Evolutionary conservation across 768 basidiomycete genomes (phyloP).

Genomic region (Boletus rubropictus): DNA sequence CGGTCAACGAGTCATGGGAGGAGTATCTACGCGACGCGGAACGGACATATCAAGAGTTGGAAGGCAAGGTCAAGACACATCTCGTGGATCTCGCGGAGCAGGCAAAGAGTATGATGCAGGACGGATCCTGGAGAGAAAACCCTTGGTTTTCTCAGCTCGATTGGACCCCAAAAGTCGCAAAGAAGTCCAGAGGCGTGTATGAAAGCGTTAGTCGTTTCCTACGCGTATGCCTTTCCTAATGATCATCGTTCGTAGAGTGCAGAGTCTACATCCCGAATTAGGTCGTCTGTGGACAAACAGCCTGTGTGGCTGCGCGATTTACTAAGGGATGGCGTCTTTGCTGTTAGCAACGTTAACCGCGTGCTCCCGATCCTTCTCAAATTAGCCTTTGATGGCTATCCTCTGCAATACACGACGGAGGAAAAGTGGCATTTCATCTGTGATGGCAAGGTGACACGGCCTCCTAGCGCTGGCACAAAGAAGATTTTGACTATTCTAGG

Average conservation of each 20-base stretch:
- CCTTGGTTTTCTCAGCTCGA: conserved; percentile 89
- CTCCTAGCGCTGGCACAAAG: conserved; percentile 39
- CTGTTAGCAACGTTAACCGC: conserved; percentile 35
- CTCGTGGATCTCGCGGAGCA: conserved; percentile 67
- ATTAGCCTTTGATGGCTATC: conserved; percentile 54
- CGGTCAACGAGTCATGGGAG: conserved; percentile 89
- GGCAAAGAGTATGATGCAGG: conserved; percentile 43
- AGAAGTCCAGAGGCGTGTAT: conserved; percentile 59
- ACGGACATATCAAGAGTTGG: conserved; percentile 61
- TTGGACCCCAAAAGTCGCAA: conserved; percentile 84
- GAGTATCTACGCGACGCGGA: conserved; percentile 77
- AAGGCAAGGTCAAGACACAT: conserved; percentile 51
- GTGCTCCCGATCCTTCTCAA: conserved; percentile 65
- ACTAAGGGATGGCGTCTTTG: conserved; percentile 37
- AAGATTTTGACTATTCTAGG: conserved; percentile 44
- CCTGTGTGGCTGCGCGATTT: conserved; percentile 59
- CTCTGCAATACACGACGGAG: conserved; percentile 47
- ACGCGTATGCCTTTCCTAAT: neutral
- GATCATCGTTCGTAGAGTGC: conserved; percentile 5
- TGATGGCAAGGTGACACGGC: conserved; percentile 29
- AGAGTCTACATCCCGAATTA: neutral
- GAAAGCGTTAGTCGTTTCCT: conserved; percentile 19
- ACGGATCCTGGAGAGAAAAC: conserved; percentile 59
- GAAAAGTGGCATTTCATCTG: conserved; percentile 65
- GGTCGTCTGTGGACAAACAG: conserved; percentile 12